Evolutionary conservation across 2,329 filamentous ascomycete species (phyloP), one percentile per base, ranked within the genome.

Genomic region (Curvularia spicifera): DNA sequence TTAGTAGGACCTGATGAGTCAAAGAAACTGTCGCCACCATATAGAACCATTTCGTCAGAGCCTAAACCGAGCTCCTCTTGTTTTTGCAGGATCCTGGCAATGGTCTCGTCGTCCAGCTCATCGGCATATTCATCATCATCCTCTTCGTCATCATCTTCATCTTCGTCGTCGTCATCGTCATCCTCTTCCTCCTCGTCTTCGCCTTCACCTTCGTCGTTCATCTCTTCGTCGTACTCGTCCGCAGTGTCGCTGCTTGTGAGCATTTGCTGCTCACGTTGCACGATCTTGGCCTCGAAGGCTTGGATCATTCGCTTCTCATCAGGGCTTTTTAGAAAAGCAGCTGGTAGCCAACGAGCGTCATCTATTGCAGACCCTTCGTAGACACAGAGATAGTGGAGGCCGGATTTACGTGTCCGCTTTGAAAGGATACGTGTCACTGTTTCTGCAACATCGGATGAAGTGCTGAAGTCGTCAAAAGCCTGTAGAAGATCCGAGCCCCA

Each of bases 11-110:
- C 69, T 5, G 76, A 74, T 18, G 76, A 75, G 31, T 68, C 68
- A n/a, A 78, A 75, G 28, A 71, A 75, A 24, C 78, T 79, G 40
- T 80, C 78, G 15, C 79, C 82, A 49, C 84, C 81, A 56, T 86
- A 84, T 3, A 89, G 77, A 13, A 89, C 53, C 3, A 88, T 68
- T 53, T 90, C 84, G 22, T 86, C 82, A 9, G 82, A 81, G 2
- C 81, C 83, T 43, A 90, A 77, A 8, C 88, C 89, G 4, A 90
- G 78, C 70, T 88, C 85, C 72, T 86, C 83, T 68, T 88, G 84
- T 71, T 87, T 88, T 51, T 84, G 79, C 29, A 90, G 73, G 24
- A 89, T 76, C 39, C 82, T 79, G 39, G 88, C 88, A 39, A 91
- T 78, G 20, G 84, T 81, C 71, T 88, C 87, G 61, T 91, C 87